Conservation (phyloP, 805 yeast genomes). For the Candida quercuum region DNA sequence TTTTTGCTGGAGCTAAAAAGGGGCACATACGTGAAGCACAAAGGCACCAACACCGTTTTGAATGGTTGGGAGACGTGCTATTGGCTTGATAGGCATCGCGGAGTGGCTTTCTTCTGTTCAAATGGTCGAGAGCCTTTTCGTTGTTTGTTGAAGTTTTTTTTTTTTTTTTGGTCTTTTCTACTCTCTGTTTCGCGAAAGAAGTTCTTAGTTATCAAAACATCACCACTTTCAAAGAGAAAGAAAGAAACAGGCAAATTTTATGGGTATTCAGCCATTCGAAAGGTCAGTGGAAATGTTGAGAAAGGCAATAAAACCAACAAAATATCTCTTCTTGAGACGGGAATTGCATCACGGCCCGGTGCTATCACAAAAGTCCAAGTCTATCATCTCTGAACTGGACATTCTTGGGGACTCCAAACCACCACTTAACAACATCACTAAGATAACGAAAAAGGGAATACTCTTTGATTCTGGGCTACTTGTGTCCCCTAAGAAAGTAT, state of each 20-base stretch:
- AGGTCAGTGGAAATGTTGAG: too few species aligned
- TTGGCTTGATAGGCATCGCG: slow-evolving; percentile 52
- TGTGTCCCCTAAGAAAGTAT: slow-evolving; percentile 41
- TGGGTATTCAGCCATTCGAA: too few species aligned
- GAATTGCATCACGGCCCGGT: too few species aligned
- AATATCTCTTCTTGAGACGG: too few species aligned
- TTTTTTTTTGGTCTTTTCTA: neutral
- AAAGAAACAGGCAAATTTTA: too few species aligned
- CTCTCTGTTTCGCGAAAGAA: too few species aligned
- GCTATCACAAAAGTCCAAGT: slow-evolving; percentile 1
- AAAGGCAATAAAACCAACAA: too few species aligned
- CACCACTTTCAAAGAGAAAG: too few species aligned
- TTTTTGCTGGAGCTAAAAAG: too few species aligned
- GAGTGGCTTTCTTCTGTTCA: neutral
- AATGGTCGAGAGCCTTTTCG: too few species aligned
- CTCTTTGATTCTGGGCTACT: slow-evolving; percentile 46
- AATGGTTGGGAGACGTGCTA: slow-evolving; percentile 52
- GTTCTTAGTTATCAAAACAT: too few species aligned
- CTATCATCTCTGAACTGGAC: slow-evolving; percentile 35
- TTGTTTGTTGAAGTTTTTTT: slow-evolving; percentile 2
- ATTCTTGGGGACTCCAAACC: slow-evolving; percentile 36
- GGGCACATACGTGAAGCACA: slow-evolving; percentile 41
- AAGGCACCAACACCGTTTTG: slow-evolving; percentile 77
- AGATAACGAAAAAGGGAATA: slow-evolving; percentile 50
- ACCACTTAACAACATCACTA: slow-evolving; percentile 47